phyloP scores from a whole-genome alignment of 495 filamentous ascomycete genomes.

The Penicillium canescens region DNA sequence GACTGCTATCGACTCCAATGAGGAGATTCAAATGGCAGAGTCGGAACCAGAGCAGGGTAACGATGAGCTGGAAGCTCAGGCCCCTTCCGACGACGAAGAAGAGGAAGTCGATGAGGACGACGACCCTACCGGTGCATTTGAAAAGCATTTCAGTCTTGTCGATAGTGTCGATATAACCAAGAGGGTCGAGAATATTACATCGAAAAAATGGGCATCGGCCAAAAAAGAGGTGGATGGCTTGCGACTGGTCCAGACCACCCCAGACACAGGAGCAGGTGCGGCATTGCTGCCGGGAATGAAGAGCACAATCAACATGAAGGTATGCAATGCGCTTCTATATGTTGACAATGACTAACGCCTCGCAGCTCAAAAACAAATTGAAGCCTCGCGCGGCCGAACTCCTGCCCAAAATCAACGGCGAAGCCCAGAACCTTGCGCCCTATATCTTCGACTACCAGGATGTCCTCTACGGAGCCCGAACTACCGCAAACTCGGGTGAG shows the following conservation, averaged over 20 bases:
- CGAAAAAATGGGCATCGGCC: constrained; percentile 56
- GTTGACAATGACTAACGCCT: background rate
- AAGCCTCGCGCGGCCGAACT: constrained; percentile 32
- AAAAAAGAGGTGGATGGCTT: constrained; percentile 51
- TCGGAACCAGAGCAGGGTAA: constrained; percentile 28
- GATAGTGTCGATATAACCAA: constrained; percentile 56
- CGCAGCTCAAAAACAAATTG: constrained; percentile 49
- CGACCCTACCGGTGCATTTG: constrained; percentile 68
- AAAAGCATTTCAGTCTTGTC: constrained; percentile 70
- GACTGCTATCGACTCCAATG: constrained; percentile 41
- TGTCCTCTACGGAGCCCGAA: constrained; percentile 73
- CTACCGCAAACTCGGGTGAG: constrained; percentile 58
- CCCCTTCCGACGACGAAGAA: constrained; percentile 47
- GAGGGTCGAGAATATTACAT: constrained; percentile 51
- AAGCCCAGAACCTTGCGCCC: constrained; percentile 36
- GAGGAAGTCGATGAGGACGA: constrained; percentile 31
- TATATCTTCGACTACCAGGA: constrained; percentile 75
- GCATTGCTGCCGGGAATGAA: constrained; percentile 37
- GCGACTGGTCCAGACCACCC: constrained; percentile 41
- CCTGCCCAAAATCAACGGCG: constrained; percentile 34
- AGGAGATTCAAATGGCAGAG: constrained; percentile 15
- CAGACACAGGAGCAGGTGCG: constrained; percentile 28
- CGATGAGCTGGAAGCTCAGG: constrained; percentile 34
- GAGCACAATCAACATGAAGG: constrained; percentile 39
- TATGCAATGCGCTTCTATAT: background rate